phyloP scores from a whole-genome alignment of 2,329 filamentous ascomycete species.

The Lasiodiplodia theobromae region DNA sequence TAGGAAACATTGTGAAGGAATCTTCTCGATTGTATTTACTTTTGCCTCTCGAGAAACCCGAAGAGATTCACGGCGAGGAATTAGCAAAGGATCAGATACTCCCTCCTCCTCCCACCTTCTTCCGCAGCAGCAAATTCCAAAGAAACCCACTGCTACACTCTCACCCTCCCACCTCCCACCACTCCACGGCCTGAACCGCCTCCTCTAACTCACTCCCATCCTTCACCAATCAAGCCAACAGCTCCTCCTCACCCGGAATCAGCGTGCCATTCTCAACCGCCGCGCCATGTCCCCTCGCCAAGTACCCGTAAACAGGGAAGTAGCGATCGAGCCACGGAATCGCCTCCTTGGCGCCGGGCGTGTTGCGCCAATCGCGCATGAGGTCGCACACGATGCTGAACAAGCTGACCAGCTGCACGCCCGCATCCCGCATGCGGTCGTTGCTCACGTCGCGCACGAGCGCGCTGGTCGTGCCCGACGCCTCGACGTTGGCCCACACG shows the following conservation, averaged over 20 bases:
- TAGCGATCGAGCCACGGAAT: slow-evolving; percentile 71
- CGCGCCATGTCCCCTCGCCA: slow-evolving; percentile 67
- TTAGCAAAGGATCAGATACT: neutral
- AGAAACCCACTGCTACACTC: neutral
- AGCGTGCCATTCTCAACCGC: slow-evolving; percentile 68
- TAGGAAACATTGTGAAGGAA: too few species aligned
- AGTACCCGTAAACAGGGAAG: slow-evolving; percentile 68
- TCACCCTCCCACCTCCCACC: neutral
- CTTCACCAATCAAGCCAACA: neutral
- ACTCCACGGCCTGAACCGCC: too few species aligned
- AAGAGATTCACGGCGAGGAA: neutral
- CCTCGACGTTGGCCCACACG: slow-evolving; percentile 77
- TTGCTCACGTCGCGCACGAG: slow-evolving; percentile 71
- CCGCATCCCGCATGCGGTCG: slow-evolving; percentile 69
- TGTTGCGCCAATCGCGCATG: slow-evolving; percentile 73
- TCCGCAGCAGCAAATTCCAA: neutral
- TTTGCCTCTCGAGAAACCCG: neutral
- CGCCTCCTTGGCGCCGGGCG: slow-evolving; percentile 60
- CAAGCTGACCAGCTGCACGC: slow-evolving; percentile 68
- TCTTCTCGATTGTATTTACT: neutral
- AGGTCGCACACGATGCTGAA: slow-evolving; percentile 72
- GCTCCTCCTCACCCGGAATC: slow-evolving; percentile 59
- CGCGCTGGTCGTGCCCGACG: slow-evolving; percentile 69
- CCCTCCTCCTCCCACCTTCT: too few species aligned
- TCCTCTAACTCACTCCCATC: neutral